Evolutionary conservation across 176 grass and related monocot genomes (phyloP).

Genomic region (Secale cereale): DNA sequence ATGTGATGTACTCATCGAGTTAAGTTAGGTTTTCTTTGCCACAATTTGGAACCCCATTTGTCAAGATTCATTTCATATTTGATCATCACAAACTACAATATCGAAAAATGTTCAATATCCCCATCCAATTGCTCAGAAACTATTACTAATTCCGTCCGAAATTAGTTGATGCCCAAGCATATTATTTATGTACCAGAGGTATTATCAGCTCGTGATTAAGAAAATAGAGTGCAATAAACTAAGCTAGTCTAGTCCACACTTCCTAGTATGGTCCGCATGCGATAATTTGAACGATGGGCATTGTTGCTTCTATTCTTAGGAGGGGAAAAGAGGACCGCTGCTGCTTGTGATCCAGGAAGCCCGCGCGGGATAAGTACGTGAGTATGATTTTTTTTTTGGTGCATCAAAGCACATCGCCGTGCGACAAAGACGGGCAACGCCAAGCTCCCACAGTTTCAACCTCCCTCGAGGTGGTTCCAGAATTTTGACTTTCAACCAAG

Average conservation of each 20-base stretch:
- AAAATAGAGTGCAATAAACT: not conserved
- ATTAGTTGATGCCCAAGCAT: no score
- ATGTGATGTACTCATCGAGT: no score
- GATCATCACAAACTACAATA: no score
- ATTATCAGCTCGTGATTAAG: no score
- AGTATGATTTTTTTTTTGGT: not conserved
- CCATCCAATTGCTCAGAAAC: not conserved
- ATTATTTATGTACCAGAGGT: no score
- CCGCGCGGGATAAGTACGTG: not conserved
- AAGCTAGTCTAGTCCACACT: no score
- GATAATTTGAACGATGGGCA: not conserved
- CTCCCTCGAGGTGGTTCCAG: not conserved
- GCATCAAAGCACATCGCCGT: not conserved
- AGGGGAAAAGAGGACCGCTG: not conserved
- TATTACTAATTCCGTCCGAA: not conserved
- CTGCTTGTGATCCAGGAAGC: not conserved
- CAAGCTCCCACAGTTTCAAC: no score
- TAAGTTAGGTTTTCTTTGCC: not conserved
- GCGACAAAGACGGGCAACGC: not conserved
- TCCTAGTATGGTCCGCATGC: not conserved
- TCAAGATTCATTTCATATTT: not conserved
- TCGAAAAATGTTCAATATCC: not conserved
- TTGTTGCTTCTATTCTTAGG: not conserved
- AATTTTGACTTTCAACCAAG: not conserved
- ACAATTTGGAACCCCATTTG: not conserved